These are phyloP conservation scores for Xylariaceae sp. DNA, from an alignment of 2,329 filamentous ascomycete genomes.

Conservation along the genomic window DNA sequence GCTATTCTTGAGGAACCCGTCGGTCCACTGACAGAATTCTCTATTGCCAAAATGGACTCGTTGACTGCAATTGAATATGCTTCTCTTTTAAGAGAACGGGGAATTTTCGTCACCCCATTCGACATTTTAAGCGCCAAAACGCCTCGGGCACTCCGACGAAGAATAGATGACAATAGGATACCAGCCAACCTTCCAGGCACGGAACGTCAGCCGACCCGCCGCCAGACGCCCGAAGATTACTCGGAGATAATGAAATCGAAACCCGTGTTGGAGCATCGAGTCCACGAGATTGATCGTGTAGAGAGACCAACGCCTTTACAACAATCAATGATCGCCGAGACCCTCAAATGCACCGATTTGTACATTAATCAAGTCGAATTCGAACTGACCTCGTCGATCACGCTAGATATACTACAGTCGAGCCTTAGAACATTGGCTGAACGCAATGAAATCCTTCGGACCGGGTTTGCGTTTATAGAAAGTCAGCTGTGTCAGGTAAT, in stretches of 20 bases:
- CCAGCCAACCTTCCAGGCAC: neutral
- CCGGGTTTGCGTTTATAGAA: conserved; percentile 62
- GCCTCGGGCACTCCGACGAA: conserved; percentile 27
- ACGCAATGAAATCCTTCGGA: conserved; percentile 64
- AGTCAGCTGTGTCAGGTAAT: conserved; percentile 59
- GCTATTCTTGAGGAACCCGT: conserved; percentile 29
- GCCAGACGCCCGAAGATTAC: neutral
- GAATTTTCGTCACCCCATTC: conserved; percentile 53
- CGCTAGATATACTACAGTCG: conserved; percentile 39
- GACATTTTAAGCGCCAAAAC: conserved; percentile 57
- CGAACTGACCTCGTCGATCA: conserved; percentile 42
- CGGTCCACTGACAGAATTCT: conserved; percentile 30
- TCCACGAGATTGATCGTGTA: conserved; percentile 39
- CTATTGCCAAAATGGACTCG: conserved; percentile 39
- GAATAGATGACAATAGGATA: neutral
- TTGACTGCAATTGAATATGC: conserved; percentile 50
- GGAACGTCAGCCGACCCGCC: neutral
- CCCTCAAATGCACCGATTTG: conserved; percentile 50
- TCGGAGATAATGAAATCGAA: conserved; percentile 12
- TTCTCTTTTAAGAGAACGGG: conserved; percentile 56
- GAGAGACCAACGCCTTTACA: conserved; percentile 69
- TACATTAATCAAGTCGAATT: conserved; percentile 80
- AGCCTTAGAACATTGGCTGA: conserved; percentile 49
- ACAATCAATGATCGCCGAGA: conserved; percentile 75
- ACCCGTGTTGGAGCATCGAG: conserved; percentile 14